Evolutionary conservation across 108 stramenopile genomes (phyloP), one percentile per base, ranked within the genome.

Genomic region (Cyclotella kingstonii): DNA sequence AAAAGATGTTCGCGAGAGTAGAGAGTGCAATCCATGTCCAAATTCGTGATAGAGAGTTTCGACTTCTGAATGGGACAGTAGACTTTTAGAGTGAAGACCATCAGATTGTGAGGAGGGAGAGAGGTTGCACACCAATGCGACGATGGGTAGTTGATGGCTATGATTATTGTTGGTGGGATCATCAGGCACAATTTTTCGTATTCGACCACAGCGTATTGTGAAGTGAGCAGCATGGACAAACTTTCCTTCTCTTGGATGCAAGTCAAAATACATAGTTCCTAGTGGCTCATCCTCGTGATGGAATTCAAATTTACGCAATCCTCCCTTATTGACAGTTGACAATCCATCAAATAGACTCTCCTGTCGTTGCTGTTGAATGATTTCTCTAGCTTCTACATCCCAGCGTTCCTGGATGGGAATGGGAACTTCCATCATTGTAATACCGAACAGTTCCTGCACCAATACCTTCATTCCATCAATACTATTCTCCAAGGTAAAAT

Each of bases 1-100:
- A 61, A 92, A 98, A 33, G 76, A 78, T 27, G 97, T 97, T 9
- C 96, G 82, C 10, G 89, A 90, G 21, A 97, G 76, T 14, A 98
- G 67, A 3, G 95, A 96, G 68, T 99, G 98, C 39, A 97, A 46
- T 12, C 93, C 97, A 68, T 99, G 97, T 3, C 98, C 98, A 52
- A 94, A 95, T 70, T 99, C 97, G 54, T 99, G 98, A 56, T 89
- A 93, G 14, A 99, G 70, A 0, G 98, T 98, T 78, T 98, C 95
- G 12, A 95, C 92, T 65, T 99, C 96, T 0, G 82, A 69, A 63
- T 96, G 96, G 5, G 91, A 83, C 11, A 97, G 77, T 29, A 80
- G 44, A 14, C 55, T 64, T 40, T 66, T 54, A 18, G 51, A 35
- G 12, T 66, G 44, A 10, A 58, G 38, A 17, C 68, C 78, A 0